Percentiles rank a stretch among this genome's conserved stretches.
These are phyloP conservation scores for Leishmania mexicana DNA, from an alignment of 208 protist species.

Conservation along the genomic window DNA sequence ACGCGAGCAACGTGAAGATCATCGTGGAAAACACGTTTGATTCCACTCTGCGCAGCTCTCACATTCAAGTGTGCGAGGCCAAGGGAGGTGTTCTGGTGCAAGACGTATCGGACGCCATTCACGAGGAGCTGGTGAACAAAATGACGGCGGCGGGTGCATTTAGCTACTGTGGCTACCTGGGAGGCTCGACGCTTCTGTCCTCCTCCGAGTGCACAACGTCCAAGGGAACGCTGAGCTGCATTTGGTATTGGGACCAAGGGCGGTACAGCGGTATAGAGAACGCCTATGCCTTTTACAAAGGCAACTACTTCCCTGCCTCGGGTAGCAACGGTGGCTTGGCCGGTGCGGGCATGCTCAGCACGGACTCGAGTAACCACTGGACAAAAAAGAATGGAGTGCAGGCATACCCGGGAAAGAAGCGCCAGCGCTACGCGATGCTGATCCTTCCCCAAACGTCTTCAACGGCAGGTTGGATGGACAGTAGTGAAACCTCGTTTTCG, in stretches of 20 bases:
- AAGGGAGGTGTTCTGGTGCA: constrained; percentile 6
- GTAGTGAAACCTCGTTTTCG: background rate
- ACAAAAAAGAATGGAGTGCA: background rate
- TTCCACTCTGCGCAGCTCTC: background rate
- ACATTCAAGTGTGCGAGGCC: background rate
- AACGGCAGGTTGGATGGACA: constrained; percentile 1
- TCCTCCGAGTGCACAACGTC: background rate
- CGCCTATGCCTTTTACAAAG: constrained; percentile 13
- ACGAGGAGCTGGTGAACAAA: background rate
- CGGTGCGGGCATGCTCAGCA: constrained; percentile 5
- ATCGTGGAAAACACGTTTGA: background rate
- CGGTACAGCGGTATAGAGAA: constrained; percentile 2
- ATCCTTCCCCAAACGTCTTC: background rate
- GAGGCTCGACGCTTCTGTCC: constrained; percentile 11
- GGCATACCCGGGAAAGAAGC: background rate
- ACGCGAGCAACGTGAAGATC: background rate
- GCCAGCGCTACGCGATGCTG: constrained; percentile 9
- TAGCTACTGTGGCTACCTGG: constrained; percentile 3
- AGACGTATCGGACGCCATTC: constrained; percentile 1
- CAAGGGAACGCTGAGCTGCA: background rate
- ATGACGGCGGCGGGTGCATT: background rate
- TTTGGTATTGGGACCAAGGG: constrained; percentile 14
- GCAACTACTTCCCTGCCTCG: constrained; percentile 4
- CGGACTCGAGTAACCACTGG: constrained; percentile 6
- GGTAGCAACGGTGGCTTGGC: background rate